Evolutionary conservation across 2,329 filamentous ascomycete genomes (phyloP).

Genomic region (Boeremia lycopersici): DNA sequence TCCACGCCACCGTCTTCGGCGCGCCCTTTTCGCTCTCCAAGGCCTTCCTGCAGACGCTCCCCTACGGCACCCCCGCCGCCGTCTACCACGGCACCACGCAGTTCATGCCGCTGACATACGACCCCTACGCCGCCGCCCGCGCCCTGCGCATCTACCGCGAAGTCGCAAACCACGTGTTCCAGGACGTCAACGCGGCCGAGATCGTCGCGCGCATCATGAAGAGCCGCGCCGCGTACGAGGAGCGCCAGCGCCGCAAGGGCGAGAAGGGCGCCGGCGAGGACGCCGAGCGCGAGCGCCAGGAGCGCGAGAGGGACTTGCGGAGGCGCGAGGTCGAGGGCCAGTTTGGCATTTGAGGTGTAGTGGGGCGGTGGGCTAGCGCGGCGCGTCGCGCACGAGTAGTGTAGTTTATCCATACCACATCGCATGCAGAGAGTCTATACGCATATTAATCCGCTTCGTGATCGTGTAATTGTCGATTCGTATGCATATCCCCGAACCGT

Average conservation of each 20-base stretch:
- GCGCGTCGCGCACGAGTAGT: too few relatives aligned
- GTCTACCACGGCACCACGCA: constrained; percentile 97
- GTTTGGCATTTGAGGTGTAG: constrained; percentile 40
- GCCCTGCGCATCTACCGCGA: constrained; percentile 83
- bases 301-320: constrained; percentile 44
- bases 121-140: constrained; percentile 76
- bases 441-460: too few relatives aligned
- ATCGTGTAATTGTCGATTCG: too few relatives aligned
- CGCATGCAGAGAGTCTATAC: too few relatives aligned
- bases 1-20: constrained; percentile 86
- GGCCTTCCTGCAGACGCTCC: constrained; percentile 74
- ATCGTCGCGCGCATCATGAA: constrained; percentile 91
- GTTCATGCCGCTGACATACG: constrained; percentile 72
- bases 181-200: constrained; percentile 86
- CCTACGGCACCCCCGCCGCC: constrained; percentile 70
- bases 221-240: constrained; percentile 86
- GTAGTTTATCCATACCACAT: too few relatives aligned
- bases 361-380: too few relatives aligned
- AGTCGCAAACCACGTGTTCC: constrained; percentile 77
- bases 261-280: constrained; percentile 81
- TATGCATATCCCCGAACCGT: too few relatives aligned
- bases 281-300: constrained; percentile 47
- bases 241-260: constrained; percentile 86
- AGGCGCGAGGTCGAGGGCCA: constrained; percentile 49
- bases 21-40: constrained; percentile 87